Base-by-base conservation (phyloP, 2,329 filamentous ascomycete species). In the Fusarium brevicatenulatum region DNA sequence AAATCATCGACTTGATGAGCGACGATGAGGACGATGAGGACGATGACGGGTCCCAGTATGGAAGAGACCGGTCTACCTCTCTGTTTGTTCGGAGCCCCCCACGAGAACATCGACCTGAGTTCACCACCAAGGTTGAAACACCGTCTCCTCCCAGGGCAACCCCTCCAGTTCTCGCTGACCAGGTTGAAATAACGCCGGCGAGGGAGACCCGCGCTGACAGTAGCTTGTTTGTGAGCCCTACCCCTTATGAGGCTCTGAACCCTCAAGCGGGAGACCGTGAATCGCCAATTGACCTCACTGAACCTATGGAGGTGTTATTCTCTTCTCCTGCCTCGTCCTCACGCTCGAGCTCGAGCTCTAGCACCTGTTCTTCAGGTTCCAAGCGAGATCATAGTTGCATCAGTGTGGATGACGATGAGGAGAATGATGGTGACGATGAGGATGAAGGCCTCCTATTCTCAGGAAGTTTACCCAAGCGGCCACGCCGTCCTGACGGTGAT, bases 201-300 rank as follows among this genome's bases (percentile, higher is more conserved):
- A 60, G 59, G 13, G 46, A 63, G 7, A 36, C 11, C 19, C 58
- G 73, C 7, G 66, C 58, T n/a, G 70, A 76, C 32, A 75, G 72
- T 55, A 47, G 32, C 37, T 37, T 77, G 15, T 76, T 77, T n/a
- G 19, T 37, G 3, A 73, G 61, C 34, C 60, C 73, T 11, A 74
- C 73, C 3, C 42, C 53, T 10, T 71, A 68, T 23, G 19, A 15
- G 39, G n/a, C 21, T n/a, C 47, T 72, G 3, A 58, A 68, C 19
- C 52, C 55, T 23, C 18, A 40, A 32, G 42, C 23, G 21, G 61
- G 34, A 32, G 19, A 19, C 8, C 44, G 10, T 8, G 19, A n/a
- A 37, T 47, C 19, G 9, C 57, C 66, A 0, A 52, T 49, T 19
- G 55, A 63, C n/a, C 34, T 63, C n/a, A 54, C 57, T 40, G 28